A percentile compares a stretch with the other conserved stretches of the same genome.
These are phyloP conservation scores for Hemileccinum impolitum DNA, from an alignment of 768 basidiomycete species.

Conservation along the genomic window DNA sequence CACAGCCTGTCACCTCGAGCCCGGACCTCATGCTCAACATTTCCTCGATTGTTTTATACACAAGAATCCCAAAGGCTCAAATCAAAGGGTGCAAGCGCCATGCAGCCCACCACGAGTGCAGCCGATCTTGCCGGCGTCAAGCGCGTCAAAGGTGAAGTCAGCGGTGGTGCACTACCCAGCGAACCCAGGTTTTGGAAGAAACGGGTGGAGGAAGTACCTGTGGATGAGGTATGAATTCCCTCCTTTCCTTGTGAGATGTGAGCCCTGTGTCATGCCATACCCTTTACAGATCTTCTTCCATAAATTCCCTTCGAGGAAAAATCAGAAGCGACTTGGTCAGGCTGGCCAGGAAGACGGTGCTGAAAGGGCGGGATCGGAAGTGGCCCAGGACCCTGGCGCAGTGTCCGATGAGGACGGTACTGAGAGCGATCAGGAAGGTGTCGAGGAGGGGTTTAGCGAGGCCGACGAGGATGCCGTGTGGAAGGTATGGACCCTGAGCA, in stretches of 20 bases:
- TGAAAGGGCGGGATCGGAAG: conserved; percentile 15
- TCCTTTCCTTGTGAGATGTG: background rate
- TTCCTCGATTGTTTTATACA: conserved; percentile 98
- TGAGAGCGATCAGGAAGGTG: conserved; percentile 33
- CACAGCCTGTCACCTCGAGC: conserved; percentile 72
- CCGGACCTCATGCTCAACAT: conserved; percentile 88
- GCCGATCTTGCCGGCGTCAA: conserved; percentile 67
- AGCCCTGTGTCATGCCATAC: background rate
- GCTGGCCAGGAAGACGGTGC: conserved; percentile 33
- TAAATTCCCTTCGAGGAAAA: conserved; percentile 78
- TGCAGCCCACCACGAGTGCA: conserved; percentile 86
- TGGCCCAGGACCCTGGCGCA: conserved; percentile 26
- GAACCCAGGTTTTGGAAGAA: conserved; percentile 71
- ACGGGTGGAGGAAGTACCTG: conserved; percentile 70
- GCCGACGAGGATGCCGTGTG: conserved; percentile 74
- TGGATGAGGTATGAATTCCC: conserved; percentile 64
- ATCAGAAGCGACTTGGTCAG: conserved; percentile 49
- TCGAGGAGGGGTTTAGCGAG: conserved; percentile 43
- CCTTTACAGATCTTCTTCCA: conserved; percentile 78
- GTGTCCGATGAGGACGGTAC: conserved; percentile 16
- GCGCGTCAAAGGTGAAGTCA: conserved; percentile 59
- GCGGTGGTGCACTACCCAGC: conserved; percentile 55
- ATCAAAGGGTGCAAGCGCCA: conserved; percentile 79
- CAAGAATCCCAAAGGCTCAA: conserved; percentile 85
- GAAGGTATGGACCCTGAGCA: conserved; percentile 57